Conservation (phyloP, 2,329 filamentous ascomycete species). For the Ramularia collo-cygni region DNA sequence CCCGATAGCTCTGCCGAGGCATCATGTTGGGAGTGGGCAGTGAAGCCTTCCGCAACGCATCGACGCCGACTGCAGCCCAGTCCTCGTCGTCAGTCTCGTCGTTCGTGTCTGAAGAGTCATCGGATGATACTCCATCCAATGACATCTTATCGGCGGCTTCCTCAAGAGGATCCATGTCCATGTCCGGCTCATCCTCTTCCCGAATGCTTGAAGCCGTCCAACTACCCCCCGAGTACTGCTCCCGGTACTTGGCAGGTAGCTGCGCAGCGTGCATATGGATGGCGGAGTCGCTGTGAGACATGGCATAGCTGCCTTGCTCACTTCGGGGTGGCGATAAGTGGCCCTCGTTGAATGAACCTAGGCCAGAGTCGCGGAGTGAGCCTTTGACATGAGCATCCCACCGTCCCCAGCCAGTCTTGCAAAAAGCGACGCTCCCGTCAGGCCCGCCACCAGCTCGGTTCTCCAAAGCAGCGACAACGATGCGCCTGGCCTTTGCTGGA, state of each 20-base stretch:
- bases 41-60: slow-evolving; percentile 65
- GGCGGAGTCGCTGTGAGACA: slow-evolving; percentile 29
- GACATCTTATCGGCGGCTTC: slow-evolving; percentile 96
- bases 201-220: slow-evolving; percentile 66
- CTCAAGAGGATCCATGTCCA: slow-evolving; percentile 63
- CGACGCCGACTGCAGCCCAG: slow-evolving; percentile 84
- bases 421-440: slow-evolving; percentile 71
- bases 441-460: slow-evolving; percentile 57
- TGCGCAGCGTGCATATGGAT: slow-evolving; percentile 26
- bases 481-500: slow-evolving; percentile 78
- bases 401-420: slow-evolving; percentile 95
- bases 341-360: slow-evolving; percentile 33
- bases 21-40: slow-evolving; percentile 25
- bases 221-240: slow-evolving; percentile 48
- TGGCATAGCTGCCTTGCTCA: slow-evolving; percentile 33
- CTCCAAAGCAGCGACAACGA: slow-evolving; percentile 89
- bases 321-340: slow-evolving; percentile 46
- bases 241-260: slow-evolving; percentile 19
- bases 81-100: slow-evolving; percentile 94
- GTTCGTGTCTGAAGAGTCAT: slow-evolving; percentile 25
- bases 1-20: slow-evolving; percentile 25
- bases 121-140: slow-evolving; percentile 58
- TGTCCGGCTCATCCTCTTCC: slow-evolving; percentile 48
- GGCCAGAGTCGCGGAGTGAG: slow-evolving; percentile 27
- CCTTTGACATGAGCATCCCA: slow-evolving; percentile 81